A percentile compares a stretch with the other conserved stretches of the same genome.
Evolutionary conservation across 2,329 filamentous ascomycete genomes (phyloP).

Genomic region (Alternaria hordeiaustralica): DNA sequence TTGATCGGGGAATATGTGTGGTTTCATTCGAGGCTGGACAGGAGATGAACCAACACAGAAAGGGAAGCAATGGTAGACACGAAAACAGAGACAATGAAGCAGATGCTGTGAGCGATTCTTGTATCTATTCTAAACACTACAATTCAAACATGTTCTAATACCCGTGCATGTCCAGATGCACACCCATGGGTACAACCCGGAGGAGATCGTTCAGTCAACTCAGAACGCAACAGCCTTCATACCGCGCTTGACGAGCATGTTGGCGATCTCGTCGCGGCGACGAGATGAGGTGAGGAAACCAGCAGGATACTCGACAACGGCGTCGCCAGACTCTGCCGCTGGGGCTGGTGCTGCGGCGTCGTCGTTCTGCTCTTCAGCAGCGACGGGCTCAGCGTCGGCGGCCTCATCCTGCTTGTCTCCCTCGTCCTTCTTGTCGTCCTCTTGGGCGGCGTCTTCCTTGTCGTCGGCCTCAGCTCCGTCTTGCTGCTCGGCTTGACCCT

Average conservation of each 20-base stretch:
- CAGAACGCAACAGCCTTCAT: conserved; percentile 8
- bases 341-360: neutral
- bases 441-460: neutral
- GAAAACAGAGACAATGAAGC: neutral
- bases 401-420: neutral
- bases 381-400: neutral
- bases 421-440: neutral
- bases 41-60: neutral
- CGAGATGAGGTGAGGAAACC: conserved; percentile 12
- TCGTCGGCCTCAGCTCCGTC: neutral
- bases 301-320: conserved; percentile 9
- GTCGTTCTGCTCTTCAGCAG: conserved; percentile 3
- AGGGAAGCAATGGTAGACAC: neutral
- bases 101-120: neutral
- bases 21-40: neutral
- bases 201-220: neutral
- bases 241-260: conserved; percentile 4
- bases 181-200: too few species aligned
- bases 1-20: neutral
- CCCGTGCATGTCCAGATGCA: neutral
- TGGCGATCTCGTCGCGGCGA: neutral
- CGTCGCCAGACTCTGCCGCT: neutral
- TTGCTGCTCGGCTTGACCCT: conserved; percentile 1
- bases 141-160: neutral
- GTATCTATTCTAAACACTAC: neutral